These are phyloP conservation scores for Globisporangium sylvaticum DNA, from an alignment of 352 stramenopile genomes.

Conservation along the genomic window DNA sequence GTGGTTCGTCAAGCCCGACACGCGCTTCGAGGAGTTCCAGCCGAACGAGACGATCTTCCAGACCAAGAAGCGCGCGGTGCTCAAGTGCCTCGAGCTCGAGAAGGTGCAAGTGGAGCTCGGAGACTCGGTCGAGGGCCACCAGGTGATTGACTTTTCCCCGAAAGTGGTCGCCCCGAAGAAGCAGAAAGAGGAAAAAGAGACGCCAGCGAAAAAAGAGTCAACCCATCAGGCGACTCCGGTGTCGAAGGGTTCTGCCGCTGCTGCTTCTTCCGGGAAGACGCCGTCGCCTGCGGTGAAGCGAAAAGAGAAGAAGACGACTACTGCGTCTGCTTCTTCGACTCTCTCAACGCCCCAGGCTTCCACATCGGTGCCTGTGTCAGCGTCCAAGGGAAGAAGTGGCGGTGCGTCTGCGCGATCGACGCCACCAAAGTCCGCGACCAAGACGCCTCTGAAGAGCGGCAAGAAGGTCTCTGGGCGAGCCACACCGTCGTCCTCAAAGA, in stretches of 20 bases:
- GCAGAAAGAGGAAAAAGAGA: conserved; percentile 1
- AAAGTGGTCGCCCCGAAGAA: conserved; percentile 5
- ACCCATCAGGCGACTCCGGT: conserved; percentile 14
- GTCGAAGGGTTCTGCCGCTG: not conserved
- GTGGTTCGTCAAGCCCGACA: conserved; percentile 73
- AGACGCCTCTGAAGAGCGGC: conserved; percentile 20
- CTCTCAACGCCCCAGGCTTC: not conserved
- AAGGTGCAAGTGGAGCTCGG: conserved; percentile 54
- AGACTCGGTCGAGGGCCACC: conserved; percentile 59
- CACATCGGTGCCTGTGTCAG: not conserved
- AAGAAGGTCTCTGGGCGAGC: conserved; percentile 21
- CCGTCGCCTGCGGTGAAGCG: conserved; percentile 35
- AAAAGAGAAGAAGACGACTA: conserved; percentile 17
- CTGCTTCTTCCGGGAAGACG: conserved; percentile 3
- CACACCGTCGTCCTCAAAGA: conserved; percentile 12
- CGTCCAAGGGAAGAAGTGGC: not conserved
- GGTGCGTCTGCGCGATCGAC: conserved; percentile 6
- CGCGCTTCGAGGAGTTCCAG: conserved; percentile 58
- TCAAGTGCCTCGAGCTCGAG: conserved; percentile 55
- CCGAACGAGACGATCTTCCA: conserved; percentile 84
- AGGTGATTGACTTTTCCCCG: conserved; percentile 52
- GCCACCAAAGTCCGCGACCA: conserved; percentile 18
- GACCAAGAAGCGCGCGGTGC: conserved; percentile 64
- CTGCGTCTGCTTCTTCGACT: not conserved
- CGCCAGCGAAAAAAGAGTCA: conserved; percentile 16